Evolutionary conservation across 1,139 yeast species (phyloP), one percentile per base, ranked within the genome.

Genomic region (Groenewaldozyma auringiensis): DNA sequence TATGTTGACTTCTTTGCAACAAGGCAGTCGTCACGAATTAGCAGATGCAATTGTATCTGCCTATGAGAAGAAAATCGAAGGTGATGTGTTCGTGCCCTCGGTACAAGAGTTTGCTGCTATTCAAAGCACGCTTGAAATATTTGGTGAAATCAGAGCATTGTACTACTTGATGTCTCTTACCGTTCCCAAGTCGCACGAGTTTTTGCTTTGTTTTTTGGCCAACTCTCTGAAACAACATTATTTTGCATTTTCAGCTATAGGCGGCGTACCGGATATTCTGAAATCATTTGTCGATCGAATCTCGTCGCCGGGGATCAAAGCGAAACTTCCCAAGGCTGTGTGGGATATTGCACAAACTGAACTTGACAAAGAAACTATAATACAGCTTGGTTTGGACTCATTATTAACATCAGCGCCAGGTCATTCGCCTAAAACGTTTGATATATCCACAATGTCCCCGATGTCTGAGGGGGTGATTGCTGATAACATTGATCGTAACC

Each of bases 391-490:
- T 34, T 50, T 60, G 29, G 62, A 60, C 36, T 46, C 42, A 18
- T 37, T 58, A 16, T 37, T 58, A 9, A 48, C 48, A 37, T 53
- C 55, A 4, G 38, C 54, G 3, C 46, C 50, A 2, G 51, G 45
- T 29, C 51, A 47, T 25, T 52, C 58, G 2, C 59, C 61, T 3
- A 49, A 50, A 32, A 18, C 39, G 8, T 34, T 39, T 9, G 64
- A 60, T 22, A 51, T 60, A 14, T 51, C 58, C 6, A 56, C 60
- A 8, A 51, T 59, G 21, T 60, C 63, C 1, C 63, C 63, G 2
- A 52, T 58, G 50, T 59, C 59, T 2, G 64, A 57, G 37, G 47
- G 51, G 11, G 45, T 45, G 4, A 22, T 29, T 13, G 22, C 41
- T n/a, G 42, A 39, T 3, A 20, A 16, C 4, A 32, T 13, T 32